Percentiles rank a stretch among this genome's conserved stretches.
Evolutionary conservation across 1,139 yeast genomes (phyloP).

Genomic region (Oligophagozyma castellii): DNA sequence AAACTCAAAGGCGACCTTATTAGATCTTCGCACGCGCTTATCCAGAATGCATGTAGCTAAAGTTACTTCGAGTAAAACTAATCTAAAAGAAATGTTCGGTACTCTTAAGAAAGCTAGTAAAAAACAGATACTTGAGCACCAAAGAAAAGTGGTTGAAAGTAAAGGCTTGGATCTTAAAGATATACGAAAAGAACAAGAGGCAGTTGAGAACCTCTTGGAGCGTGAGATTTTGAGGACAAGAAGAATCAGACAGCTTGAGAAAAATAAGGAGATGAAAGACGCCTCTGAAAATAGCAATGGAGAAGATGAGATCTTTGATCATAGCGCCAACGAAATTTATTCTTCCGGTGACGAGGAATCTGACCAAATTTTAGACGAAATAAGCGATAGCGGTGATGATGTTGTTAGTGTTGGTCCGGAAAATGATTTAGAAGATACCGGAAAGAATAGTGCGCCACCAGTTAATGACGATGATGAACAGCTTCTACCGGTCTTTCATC

Average conservation of each 20-base stretch:
- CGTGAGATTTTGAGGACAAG: slow-evolving; percentile 45
- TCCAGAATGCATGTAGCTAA: slow-evolving; percentile 17
- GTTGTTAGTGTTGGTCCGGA: not conserved
- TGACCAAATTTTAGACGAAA: slow-evolving; percentile 8
- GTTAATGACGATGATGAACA: slow-evolving; percentile 7
- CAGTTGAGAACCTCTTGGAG: slow-evolving; percentile 41
- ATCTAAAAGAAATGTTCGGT: slow-evolving; percentile 16
- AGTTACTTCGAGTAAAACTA: slow-evolving; percentile 7
- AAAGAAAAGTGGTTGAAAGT: slow-evolving; percentile 14
- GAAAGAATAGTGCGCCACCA: slow-evolving; percentile 5
- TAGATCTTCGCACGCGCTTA: slow-evolving; percentile 26
- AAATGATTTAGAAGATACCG: slow-evolving; percentile 3
- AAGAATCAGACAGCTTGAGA: slow-evolving; percentile 40
- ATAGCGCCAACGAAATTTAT: slow-evolving; percentile 19
- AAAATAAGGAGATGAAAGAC: slow-evolving; percentile 26
- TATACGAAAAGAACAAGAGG: slow-evolving; percentile 21
- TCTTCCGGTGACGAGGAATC: slow-evolving; percentile 17
- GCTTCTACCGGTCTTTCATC: not conserved
- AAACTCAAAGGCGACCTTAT: slow-evolving; percentile 24
- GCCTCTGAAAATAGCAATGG: slow-evolving; percentile 7
- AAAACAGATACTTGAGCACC: slow-evolving; percentile 23
- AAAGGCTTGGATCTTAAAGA: slow-evolving; percentile 19
- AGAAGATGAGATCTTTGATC: slow-evolving; percentile 22
- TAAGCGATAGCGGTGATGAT: not conserved
- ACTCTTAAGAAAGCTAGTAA: slow-evolving; percentile 22